Percentiles rank a stretch among this genome's conserved stretches.
Conservation (phyloP, 495 filamentous ascomycete species). For the Penicillium maclennaniae region DNA sequence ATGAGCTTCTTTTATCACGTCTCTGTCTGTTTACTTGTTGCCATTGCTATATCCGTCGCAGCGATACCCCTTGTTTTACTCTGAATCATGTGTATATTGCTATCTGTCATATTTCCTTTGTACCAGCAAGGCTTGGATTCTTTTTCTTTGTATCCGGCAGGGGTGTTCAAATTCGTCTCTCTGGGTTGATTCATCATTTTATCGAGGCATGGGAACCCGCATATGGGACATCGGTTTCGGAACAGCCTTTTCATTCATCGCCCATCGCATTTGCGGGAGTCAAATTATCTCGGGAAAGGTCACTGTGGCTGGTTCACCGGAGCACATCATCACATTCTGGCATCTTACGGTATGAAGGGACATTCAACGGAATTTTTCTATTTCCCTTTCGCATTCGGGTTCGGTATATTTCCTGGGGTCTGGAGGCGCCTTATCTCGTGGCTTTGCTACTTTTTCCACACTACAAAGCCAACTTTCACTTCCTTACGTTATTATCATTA, state of each 20-base stretch:
- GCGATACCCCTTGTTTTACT: constrained; percentile 26
- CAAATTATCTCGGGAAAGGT: constrained; percentile 18
- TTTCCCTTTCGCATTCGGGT: constrained; percentile 14
- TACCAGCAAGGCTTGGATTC: background rate
- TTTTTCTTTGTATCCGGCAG: constrained; percentile 2
- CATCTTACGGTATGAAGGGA: constrained; percentile 14
- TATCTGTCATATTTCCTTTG: constrained; percentile 8
- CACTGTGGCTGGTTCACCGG: constrained; percentile 28
- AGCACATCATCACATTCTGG: constrained; percentile 15
- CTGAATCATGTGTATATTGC: constrained; percentile 8
- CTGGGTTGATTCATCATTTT: background rate
- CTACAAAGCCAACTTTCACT: constrained; percentile 3
- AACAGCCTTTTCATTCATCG: constrained; percentile 6
- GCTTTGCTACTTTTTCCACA: constrained; percentile 3
- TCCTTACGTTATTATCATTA: background rate
- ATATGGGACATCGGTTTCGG: constrained; percentile 10
- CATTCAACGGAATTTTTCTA: constrained; percentile 4
- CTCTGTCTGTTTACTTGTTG: constrained; percentile 15
- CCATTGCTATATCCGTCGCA: constrained; percentile 22
- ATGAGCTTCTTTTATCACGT: constrained; percentile 16
- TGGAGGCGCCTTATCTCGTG: constrained; percentile 6
- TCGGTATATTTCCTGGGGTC: constrained; percentile 1
- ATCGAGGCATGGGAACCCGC: constrained; percentile 5
- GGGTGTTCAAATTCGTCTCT: constrained; percentile 11
- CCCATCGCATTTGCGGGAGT: constrained; percentile 30